phyloP scores from a whole-genome alignment of 768 basidiomycete genomes.

The Boletellus sp. region DNA sequence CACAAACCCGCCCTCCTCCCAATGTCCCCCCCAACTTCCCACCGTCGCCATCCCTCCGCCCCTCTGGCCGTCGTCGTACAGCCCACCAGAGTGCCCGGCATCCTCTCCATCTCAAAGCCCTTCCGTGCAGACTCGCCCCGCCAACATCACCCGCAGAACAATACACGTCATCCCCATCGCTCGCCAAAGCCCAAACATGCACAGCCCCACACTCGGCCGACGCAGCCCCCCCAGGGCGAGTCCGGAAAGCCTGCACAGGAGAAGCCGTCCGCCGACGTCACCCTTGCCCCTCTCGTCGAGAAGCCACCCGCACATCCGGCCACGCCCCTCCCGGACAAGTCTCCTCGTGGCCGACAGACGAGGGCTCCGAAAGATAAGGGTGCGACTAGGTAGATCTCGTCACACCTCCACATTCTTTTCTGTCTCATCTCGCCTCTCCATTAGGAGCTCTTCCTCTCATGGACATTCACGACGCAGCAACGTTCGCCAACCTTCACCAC shows the following conservation, averaged over 20 bases:
- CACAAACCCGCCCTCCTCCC: slow-evolving; percentile 35
- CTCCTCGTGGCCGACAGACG: slow-evolving; percentile 31
- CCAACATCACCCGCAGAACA: slow-evolving; percentile 35
- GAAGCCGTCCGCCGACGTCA: slow-evolving; percentile 25
- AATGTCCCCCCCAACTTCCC: slow-evolving; percentile 35
- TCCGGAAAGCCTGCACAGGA: slow-evolving; percentile 31
- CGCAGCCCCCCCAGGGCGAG: slow-evolving; percentile 27
- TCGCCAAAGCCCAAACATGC: slow-evolving; percentile 36
- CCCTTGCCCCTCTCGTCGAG: slow-evolving; percentile 29
- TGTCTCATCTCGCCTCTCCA: slow-evolving; percentile 4
- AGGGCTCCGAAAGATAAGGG: slow-evolving; percentile 44
- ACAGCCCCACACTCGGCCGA: slow-evolving; percentile 13
- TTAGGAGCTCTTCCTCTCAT: slow-evolving; percentile 46
- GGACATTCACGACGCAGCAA: slow-evolving; percentile 46
- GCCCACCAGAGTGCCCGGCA: slow-evolving; percentile 69
- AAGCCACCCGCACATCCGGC: slow-evolving; percentile 25
- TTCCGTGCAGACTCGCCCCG: slow-evolving; percentile 31
- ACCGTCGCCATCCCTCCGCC: slow-evolving; percentile 67
- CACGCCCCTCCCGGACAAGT: slow-evolving; percentile 26
- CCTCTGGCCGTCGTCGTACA: slow-evolving; percentile 65
- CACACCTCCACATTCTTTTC: not conserved
- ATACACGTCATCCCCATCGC: slow-evolving; percentile 32
- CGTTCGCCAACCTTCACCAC: slow-evolving; percentile 62
- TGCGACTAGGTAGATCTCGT: slow-evolving; percentile 37
- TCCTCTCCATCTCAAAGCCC: slow-evolving; percentile 67